Conservation (phyloP, 352 stramenopile genomes). For the Globisporangium paroecandrum region DNA sequence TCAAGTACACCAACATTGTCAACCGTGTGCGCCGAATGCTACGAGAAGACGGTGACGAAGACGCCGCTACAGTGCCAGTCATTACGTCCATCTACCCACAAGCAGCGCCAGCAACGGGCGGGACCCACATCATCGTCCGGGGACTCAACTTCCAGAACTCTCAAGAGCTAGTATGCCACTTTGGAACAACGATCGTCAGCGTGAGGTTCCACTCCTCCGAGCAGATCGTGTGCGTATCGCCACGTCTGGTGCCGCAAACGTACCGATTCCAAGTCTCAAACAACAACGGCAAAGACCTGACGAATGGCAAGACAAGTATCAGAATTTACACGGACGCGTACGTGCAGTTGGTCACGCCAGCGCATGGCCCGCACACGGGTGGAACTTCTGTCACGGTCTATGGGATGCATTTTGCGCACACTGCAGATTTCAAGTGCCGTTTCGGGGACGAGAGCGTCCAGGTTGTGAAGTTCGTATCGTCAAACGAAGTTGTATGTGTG, state of each 20-base stretch:
- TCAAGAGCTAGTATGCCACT: slow-evolving; percentile 74
- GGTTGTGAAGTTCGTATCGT: slow-evolving; percentile 64
- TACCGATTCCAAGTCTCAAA: slow-evolving; percentile 83
- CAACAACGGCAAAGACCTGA: slow-evolving; percentile 61
- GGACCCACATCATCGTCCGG: slow-evolving; percentile 66
- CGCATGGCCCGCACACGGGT: slow-evolving; percentile 64
- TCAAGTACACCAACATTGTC: slow-evolving; percentile 39
- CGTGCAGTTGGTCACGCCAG: slow-evolving; percentile 64
- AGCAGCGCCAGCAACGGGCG: slow-evolving; percentile 26
- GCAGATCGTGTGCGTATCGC: slow-evolving; percentile 59
- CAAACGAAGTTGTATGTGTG: slow-evolving; percentile 67
- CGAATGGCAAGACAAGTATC: slow-evolving; percentile 54
- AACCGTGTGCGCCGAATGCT: slow-evolving; percentile 5
- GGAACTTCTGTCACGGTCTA: slow-evolving; percentile 83
- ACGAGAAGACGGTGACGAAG: neutral
- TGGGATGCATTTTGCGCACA: slow-evolving; percentile 76
- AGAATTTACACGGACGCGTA: slow-evolving; percentile 73
- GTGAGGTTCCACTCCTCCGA: slow-evolving; percentile 48
- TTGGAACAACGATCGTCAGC: slow-evolving; percentile 52
- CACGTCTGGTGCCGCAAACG: slow-evolving; percentile 40
- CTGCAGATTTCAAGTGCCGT: slow-evolving; percentile 51
- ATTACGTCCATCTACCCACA: slow-evolving; percentile 20
- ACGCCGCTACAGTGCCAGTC: slow-evolving; percentile 11
- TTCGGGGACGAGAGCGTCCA: slow-evolving; percentile 66
- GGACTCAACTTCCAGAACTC: slow-evolving; percentile 79